phyloP scores from a whole-genome alignment of 805 yeast species.

The Saccharomycopsis fibuligera region DNA sequence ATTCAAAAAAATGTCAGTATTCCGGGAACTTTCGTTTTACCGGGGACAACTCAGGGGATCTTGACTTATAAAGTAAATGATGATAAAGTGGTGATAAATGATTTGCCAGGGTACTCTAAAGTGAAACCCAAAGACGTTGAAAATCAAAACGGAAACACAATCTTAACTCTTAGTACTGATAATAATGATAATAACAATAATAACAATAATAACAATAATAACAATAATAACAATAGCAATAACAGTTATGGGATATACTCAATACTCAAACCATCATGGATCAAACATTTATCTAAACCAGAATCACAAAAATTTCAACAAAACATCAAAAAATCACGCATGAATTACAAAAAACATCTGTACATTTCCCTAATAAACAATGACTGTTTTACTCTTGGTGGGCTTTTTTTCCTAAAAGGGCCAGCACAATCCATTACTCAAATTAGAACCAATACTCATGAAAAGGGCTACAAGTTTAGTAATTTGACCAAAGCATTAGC shows the following conservation, averaged over 20 bases:
- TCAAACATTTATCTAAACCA: slow-evolving; percentile 16
- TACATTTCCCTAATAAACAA: slow-evolving; percentile 37
- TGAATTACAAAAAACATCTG: slow-evolving; percentile 27
- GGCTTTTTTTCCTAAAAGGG: slow-evolving; percentile 50
- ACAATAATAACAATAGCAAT: too few relatives aligned
- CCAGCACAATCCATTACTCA: slow-evolving; percentile 47
- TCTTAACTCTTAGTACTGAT: background rate
- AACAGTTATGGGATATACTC: slow-evolving; percentile 8
- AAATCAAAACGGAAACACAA: slow-evolving; percentile 1
- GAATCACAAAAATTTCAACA: slow-evolving; percentile 24
- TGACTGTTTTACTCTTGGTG: slow-evolving; percentile 50
- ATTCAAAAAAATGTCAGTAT: slow-evolving; percentile 5
- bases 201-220: too few relatives aligned
- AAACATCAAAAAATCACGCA: slow-evolving; percentile 24
- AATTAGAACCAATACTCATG: slow-evolving; percentile 40
- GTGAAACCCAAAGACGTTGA: background rate
- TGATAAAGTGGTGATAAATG: slow-evolving; percentile 24
- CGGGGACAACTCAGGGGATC: slow-evolving; percentile 20
- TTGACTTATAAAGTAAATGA: slow-evolving; percentile 11
- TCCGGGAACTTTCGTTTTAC: slow-evolving; percentile 19
- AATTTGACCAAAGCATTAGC: slow-evolving; percentile 29
- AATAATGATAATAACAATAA: too few relatives aligned
- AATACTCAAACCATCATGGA: slow-evolving; percentile 8
- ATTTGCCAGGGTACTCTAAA: slow-evolving; percentile 35
- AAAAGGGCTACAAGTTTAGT: slow-evolving; percentile 32